A percentile compares a stretch with the other conserved stretches of the same genome.
phyloP scores from a whole-genome alignment of 805 yeast species.

The Candida vartiovaarae region DNA sequence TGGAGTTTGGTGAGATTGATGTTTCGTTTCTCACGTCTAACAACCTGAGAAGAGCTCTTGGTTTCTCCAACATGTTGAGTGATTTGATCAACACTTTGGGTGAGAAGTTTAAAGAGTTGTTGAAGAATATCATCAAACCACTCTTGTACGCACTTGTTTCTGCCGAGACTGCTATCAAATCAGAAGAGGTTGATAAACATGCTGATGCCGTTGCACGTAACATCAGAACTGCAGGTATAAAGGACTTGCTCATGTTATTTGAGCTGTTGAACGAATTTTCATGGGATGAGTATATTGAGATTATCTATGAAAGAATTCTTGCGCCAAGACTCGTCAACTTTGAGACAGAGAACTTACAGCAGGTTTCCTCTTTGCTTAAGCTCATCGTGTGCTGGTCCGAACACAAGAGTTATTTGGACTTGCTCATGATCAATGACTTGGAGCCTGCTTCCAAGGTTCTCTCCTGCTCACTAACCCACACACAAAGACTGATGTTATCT shows the following conservation, averaged over 20 bases:
- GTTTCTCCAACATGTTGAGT: conserved; percentile 54
- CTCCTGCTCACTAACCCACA: conserved; percentile 43
- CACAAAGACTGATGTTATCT: conserved; percentile 62
- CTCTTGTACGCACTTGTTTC: conserved; percentile 36
- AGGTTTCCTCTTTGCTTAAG: conserved; percentile 70
- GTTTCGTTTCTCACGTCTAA: conserved; percentile 23
- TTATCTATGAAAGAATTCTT: conserved; percentile 48
- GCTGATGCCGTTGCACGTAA: conserved; percentile 36
- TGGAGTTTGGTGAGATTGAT: conserved; percentile 9
- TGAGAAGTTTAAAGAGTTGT: conserved; percentile 39
- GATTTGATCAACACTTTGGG: conserved; percentile 58
- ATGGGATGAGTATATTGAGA: conserved; percentile 49
- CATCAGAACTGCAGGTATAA: conserved; percentile 63
- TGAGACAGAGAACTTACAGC: conserved; percentile 73
- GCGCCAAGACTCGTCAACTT: conserved; percentile 61
- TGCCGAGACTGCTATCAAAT: conserved; percentile 38
- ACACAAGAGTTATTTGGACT: conserved; percentile 36
- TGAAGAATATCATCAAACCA: conserved; percentile 30
- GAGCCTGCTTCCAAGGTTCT: conserved; percentile 51
- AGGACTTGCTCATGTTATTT: conserved; percentile 53
- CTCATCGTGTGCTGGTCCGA: conserved; percentile 56
- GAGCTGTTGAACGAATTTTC: conserved; percentile 42
- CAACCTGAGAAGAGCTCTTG: conserved; percentile 45
- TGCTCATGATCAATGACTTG: conserved; percentile 49
- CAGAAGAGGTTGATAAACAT: conserved; percentile 14